Evolutionary conservation across 768 basidiomycete genomes (phyloP), one percentile per base, ranked within the genome.

Genomic region (Suillus placidus): DNA sequence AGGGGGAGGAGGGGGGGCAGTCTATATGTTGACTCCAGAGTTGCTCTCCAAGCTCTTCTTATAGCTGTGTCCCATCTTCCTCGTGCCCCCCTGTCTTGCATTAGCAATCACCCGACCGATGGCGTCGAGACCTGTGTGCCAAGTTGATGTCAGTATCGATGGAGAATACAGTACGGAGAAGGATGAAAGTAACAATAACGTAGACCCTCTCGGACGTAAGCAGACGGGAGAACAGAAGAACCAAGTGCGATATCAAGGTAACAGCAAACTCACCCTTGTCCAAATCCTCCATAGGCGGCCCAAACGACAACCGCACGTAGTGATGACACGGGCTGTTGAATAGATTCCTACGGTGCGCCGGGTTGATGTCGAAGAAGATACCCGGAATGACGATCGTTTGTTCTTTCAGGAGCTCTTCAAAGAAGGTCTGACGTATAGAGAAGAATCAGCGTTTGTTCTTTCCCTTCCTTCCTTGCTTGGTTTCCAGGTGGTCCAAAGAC

Each of bases 361-460:
- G 92, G 77, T 83, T 72, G 73, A 92, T 90, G 71, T 93, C 92
- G 69, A 94, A 94, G 82, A 94, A 95, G 70, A 92, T 92, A 13
- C 95, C 95, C 6, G 94, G 94, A 56, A 95, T 93, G 63, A 94
- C 91, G 68, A 95, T 95, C 12, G 93, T 92, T 78, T 93, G 85
- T 78, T 93, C 91, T 78, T 95, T 97, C 62, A 97, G 83, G 52
- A 95, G 81, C 77, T 95, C 95, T 73, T 97, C 95, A 73, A 98
- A 98, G 87, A 98, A 97, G 6, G 92, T 93, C 86, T 89, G 60
- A 35, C 30, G 8, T 34, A 65, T 26, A 49, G 23, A 30, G 62
- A 51, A 66, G 61, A 54, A 54, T 42, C 43, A 12, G 57, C 23
- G 26, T 62, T 20, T 13, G 40, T 30, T 32, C 47, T 56, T 60